Percentiles rank a stretch among this genome's conserved stretches.
Conservation (phyloP, 176 grass and related monocot species). For the Bothriochloa decipiens region DNA sequence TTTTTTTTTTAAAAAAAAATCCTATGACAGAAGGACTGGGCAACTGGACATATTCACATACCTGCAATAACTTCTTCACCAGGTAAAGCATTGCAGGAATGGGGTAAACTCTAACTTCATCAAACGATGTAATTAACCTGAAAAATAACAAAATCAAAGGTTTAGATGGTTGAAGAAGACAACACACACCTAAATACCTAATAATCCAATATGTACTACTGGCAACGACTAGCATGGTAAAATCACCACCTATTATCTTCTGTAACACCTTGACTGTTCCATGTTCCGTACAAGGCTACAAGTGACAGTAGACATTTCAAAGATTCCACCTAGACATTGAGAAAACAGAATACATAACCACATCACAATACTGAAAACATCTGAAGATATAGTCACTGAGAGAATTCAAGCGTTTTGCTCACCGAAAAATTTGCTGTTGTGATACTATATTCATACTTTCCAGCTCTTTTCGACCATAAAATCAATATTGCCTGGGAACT, state of each 20-base stretch:
- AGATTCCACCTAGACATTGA: constrained; percentile 72
- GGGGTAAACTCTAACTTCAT: constrained; percentile 90
- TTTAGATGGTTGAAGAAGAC: constrained; percentile 15
- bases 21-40: not conserved
- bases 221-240: not conserved
- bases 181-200: not conserved
- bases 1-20: not conserved
- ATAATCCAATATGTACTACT: not conserved
- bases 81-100: constrained; percentile 85
- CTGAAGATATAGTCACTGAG: not conserved
- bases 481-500: constrained; percentile 98
- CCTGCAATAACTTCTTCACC: constrained; percentile 92
- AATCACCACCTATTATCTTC: constrained; percentile 77
- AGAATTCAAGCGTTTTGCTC: constrained; percentile 39
- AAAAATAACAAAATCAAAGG: constrained; percentile 22
- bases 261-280: constrained; percentile 80
- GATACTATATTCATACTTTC: constrained; percentile 94
- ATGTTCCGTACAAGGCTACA: constrained; percentile 65
- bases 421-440: constrained; percentile 96
- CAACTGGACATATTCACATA: constrained; percentile 28
- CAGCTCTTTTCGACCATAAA: constrained; percentile 87
- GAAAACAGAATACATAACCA: constrained; percentile 24
- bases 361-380: constrained; percentile 6
- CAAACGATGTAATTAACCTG: constrained; percentile 80
- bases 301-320: constrained; percentile 79